These are phyloP conservation scores for Tolypocladium inflatum DNA, from an alignment of 2,329 filamentous ascomycete species.

Conservation along the genomic window DNA sequence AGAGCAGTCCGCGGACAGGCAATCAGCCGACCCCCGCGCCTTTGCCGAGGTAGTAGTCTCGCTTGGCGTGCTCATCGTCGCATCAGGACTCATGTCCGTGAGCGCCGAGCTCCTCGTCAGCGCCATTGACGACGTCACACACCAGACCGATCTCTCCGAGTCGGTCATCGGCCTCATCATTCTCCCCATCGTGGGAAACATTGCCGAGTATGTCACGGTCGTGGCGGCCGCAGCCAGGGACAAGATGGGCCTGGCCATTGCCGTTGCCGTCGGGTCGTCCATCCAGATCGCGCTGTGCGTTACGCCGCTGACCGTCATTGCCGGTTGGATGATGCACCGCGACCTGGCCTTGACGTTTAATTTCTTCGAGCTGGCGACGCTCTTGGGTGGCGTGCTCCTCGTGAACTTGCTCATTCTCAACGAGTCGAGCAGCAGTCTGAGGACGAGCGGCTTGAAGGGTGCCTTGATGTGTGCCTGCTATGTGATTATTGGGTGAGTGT, in stretches of 20 bases:
- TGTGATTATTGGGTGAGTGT: slow-evolving; percentile 35
- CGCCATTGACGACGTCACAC: slow-evolving; percentile 46
- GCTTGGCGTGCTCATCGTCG: slow-evolving; percentile 39
- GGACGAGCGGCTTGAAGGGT: slow-evolving; percentile 39
- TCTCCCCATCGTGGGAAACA: slow-evolving; percentile 52
- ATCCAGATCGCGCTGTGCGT: slow-evolving; percentile 56
- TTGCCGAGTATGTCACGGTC: slow-evolving; percentile 53
- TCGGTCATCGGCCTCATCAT: slow-evolving; percentile 53
- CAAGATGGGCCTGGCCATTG: slow-evolving; percentile 53
- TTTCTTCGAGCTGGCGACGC: slow-evolving; percentile 63
- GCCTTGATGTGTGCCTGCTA: slow-evolving; percentile 45
- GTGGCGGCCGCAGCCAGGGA: slow-evolving; percentile 49
- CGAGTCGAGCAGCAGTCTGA: slow-evolving; percentile 58
- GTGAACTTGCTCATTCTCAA: slow-evolving; percentile 70
- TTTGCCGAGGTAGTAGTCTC: slow-evolving; percentile 23
- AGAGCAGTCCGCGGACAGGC: background rate
- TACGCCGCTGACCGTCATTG: slow-evolving; percentile 48
- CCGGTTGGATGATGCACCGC: slow-evolving; percentile 46
- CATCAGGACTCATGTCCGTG: slow-evolving; percentile 46
- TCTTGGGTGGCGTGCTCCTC: slow-evolving; percentile 61
- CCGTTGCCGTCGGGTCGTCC: slow-evolving; percentile 48
- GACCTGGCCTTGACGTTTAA: slow-evolving; percentile 62
- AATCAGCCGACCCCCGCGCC: background rate
- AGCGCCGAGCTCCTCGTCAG: slow-evolving; percentile 54
- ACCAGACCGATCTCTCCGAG: slow-evolving; percentile 39